These are phyloP conservation scores for Fusarium papillatum DNA, from an alignment of 2,329 filamentous ascomycete genomes.

Conservation along the genomic window DNA sequence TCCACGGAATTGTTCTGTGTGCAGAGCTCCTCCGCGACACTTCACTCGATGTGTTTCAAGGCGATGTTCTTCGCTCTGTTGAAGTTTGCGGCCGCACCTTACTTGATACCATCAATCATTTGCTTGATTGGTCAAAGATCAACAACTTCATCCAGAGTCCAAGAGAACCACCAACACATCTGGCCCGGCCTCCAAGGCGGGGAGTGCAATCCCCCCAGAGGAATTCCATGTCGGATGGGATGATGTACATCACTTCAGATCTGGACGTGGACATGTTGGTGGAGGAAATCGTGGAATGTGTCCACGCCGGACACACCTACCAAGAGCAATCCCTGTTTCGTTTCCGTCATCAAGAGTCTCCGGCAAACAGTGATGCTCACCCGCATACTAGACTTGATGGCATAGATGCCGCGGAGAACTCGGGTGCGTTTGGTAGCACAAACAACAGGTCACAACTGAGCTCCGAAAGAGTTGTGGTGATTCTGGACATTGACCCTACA, in stretches of 20 bases:
- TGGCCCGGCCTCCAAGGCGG: background rate
- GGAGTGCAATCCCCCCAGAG: background rate
- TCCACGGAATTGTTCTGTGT: slow-evolving; percentile 71
- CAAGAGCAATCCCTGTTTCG: slow-evolving; percentile 36
- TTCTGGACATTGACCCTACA: slow-evolving; percentile 56
- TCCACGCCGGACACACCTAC: slow-evolving; percentile 54
- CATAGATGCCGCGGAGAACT: slow-evolving; percentile 26
- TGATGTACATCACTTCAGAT: slow-evolving; percentile 32
- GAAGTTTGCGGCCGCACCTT: slow-evolving; percentile 65
- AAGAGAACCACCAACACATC: background rate
- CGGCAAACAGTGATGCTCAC: background rate
- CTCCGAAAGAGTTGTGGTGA: slow-evolving; percentile 36
- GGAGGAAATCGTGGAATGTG: slow-evolving; percentile 63
- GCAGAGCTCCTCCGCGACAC: slow-evolving; percentile 67
- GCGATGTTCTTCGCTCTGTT: slow-evolving; percentile 61
- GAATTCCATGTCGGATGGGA: slow-evolving; percentile 22
- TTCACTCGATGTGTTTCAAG: slow-evolving; percentile 59
- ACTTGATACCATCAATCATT: slow-evolving; percentile 66
- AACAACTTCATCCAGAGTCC: slow-evolving; percentile 51
- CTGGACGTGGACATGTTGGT: slow-evolving; percentile 53
- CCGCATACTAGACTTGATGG: slow-evolving; percentile 22
- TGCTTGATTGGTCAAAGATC: slow-evolving; percentile 68
- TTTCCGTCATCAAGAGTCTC: background rate
- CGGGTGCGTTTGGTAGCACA: background rate
- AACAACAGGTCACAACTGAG: background rate